Conservation (phyloP, 352 stramenopile genomes). For the Phytopythium helicoides region DNA sequence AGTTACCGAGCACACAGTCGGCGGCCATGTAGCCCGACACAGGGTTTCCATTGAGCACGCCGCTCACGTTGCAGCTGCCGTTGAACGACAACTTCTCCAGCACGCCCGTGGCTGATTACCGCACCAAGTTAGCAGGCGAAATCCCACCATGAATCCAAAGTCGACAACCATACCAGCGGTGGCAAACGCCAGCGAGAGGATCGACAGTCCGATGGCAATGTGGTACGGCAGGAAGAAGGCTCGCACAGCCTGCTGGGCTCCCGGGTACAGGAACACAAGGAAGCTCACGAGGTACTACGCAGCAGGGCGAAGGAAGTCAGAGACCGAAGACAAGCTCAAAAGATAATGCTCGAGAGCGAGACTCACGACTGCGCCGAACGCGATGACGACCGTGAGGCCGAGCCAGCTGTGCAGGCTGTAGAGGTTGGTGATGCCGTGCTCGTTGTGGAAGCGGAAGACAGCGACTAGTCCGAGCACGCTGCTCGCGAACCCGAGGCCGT, state of each 20-base stretch:
- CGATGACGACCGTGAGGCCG: conserved; percentile 55
- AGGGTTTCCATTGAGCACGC: conserved; percentile 48
- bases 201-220: conserved; percentile 57
- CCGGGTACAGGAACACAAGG: conserved; percentile 71
- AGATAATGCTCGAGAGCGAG: neutral
- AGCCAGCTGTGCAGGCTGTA: conserved; percentile 89
- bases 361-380: conserved; percentile 50
- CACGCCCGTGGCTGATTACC: conserved; percentile 41
- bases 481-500: conserved; percentile 61
- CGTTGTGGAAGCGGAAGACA: conserved; percentile 87
- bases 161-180: conserved; percentile 40
- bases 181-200: conserved; percentile 58
- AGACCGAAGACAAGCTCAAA: neutral
- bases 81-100: conserved; percentile 87
- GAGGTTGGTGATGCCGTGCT: conserved; percentile 82
- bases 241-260: conserved; percentile 43
- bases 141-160: neutral
- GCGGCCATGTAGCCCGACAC: conserved; percentile 71
- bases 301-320: conserved; percentile 5
- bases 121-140: neutral
- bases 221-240: conserved; percentile 54
- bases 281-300: conserved; percentile 65
- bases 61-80: conserved; percentile 77
- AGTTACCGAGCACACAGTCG: conserved; percentile 76
- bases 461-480: conserved; percentile 56